Evolutionary conservation across 257 asterid species (phyloP).

Genomic region (Ligustrum vulgare): DNA sequence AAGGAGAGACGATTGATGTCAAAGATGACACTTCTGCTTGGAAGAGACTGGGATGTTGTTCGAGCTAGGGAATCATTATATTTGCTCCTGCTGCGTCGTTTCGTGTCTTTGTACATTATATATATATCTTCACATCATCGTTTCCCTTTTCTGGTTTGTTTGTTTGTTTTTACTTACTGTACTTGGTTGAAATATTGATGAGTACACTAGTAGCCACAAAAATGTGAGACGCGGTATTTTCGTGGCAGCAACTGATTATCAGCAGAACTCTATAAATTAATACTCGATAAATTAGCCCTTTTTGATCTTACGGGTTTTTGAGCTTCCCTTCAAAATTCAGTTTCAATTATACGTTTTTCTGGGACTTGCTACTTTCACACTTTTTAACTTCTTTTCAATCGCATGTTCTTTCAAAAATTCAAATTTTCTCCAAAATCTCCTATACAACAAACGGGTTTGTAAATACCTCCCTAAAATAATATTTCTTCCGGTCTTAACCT

Average conservation of each 20-base stretch:
- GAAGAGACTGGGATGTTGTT: conserved; percentile 21
- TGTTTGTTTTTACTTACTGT: not conserved
- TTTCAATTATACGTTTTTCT: no score
- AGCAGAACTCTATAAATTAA: no score
- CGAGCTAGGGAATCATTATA: conserved; percentile 10
- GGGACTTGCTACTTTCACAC: no score
- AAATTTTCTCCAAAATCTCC: no score
- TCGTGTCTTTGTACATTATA: conserved; percentile 17
- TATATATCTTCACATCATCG: not conserved
- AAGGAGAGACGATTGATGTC: conserved; percentile 18
- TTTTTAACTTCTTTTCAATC: no score
- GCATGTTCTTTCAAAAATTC: no score
- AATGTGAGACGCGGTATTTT: conserved; percentile 17
- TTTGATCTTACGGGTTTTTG: no score
- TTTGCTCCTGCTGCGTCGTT: not conserved
- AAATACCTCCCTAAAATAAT: no score
- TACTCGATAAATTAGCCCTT: no score
- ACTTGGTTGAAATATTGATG: not conserved
- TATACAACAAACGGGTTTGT: no score
- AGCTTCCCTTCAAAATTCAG: no score
- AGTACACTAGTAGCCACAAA: conserved; percentile 16
- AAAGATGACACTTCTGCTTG: conserved; percentile 14
- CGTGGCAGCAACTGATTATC: conserved; percentile 5
- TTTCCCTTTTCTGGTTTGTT: not conserved
- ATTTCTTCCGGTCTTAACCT: no score